Percentiles rank a stretch among this genome's conserved stretches.
These are phyloP conservation scores for Brasenia schreberi DNA, from an alignment of 164 flowering plant genomes.

Conservation along the genomic window DNA sequence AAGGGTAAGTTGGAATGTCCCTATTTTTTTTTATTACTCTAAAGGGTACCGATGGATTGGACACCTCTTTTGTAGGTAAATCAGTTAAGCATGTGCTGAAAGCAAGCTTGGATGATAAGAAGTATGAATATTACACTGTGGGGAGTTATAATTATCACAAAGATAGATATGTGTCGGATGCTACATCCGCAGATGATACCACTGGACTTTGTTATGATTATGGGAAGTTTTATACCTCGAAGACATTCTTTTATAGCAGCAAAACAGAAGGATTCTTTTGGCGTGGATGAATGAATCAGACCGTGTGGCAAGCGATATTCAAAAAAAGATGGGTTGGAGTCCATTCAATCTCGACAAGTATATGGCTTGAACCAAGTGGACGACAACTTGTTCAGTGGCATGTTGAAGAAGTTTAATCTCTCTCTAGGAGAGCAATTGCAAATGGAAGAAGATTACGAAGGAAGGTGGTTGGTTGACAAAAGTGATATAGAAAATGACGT, in stretches of 20 bases:
- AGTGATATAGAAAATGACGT: no score
- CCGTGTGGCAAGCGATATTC: constrained; percentile 10
- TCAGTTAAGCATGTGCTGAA: constrained; percentile 49
- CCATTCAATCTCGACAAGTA: constrained; percentile 62
- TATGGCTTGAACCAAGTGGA: constrained; percentile 54
- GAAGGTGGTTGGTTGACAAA: no score
- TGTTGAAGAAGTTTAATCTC: constrained; percentile 38
- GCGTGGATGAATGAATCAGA: constrained; percentile 95
- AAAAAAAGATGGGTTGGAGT: constrained; percentile 90
- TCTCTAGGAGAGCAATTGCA: no score
- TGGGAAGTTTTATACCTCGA: constrained; percentile 92
- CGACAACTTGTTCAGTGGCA: constrained; percentile 85
- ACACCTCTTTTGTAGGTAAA: constrained; percentile 26
- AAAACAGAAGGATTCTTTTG: constrained; percentile 72
- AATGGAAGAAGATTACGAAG: no score
- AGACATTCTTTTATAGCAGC: constrained; percentile 54
- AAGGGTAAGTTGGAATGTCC: constrained; percentile 95
- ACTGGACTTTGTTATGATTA: constrained; percentile 67
- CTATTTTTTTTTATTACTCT: constrained; percentile 47
- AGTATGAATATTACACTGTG: constrained; percentile 61
- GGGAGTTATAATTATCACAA: constrained; percentile 29
- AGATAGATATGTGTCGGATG: constrained; percentile 54
- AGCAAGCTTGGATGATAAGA: constrained; percentile 54
- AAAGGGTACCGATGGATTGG: constrained; percentile 33
- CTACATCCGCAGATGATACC: constrained; percentile 35